A percentile compares a stretch with the other conserved stretches of the same genome.
phyloP scores from a whole-genome alignment of 2,329 filamentous ascomycete genomes.

The Pseudocercospora fijiensis region DNA sequence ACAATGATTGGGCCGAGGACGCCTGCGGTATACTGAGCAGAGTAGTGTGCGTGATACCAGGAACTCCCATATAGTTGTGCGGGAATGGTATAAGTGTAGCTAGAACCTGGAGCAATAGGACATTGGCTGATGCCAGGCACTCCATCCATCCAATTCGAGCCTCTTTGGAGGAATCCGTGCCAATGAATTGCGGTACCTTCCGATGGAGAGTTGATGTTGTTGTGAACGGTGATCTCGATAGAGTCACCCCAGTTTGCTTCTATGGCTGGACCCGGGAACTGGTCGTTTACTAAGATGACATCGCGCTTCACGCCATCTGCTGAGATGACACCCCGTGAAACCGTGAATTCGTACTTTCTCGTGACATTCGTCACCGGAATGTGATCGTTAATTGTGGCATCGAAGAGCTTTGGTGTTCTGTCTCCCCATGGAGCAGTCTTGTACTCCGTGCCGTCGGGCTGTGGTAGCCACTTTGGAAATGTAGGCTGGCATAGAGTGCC shows the following conservation, averaged over 20 bases:
- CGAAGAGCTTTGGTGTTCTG: conserved; percentile 24
- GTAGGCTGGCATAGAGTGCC: conserved; percentile 28
- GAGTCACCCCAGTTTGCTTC: conserved; percentile 34
- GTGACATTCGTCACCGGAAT: conserved; percentile 37
- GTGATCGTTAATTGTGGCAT: conserved; percentile 36
- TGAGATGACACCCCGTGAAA: conserved; percentile 30
- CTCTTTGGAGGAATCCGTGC: conserved; percentile 42
- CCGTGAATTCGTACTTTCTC: conserved; percentile 32
- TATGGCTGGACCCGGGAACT: conserved; percentile 39
- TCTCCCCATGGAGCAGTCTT: conserved; percentile 34
- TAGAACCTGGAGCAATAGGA: conserved; percentile 32
- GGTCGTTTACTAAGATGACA: conserved; percentile 36
- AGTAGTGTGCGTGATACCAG: conserved; percentile 32
- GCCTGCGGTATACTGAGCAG: conserved; percentile 34
- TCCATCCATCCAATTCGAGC: conserved; percentile 39
- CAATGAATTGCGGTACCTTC: conserved; percentile 44
- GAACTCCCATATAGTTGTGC: conserved; percentile 36
- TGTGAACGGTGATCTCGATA: conserved; percentile 40
- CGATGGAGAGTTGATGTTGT: conserved; percentile 39
- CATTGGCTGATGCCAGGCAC: conserved; percentile 27
- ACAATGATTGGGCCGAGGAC: conserved; percentile 40
- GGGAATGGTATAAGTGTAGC: conserved; percentile 37
- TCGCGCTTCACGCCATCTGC: conserved; percentile 36
- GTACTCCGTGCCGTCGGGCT: conserved; percentile 18
- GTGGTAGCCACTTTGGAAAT: conserved; percentile 30